Base-by-base conservation (phyloP, 331 rosid species). In the Dryas integrifolia region DNA sequence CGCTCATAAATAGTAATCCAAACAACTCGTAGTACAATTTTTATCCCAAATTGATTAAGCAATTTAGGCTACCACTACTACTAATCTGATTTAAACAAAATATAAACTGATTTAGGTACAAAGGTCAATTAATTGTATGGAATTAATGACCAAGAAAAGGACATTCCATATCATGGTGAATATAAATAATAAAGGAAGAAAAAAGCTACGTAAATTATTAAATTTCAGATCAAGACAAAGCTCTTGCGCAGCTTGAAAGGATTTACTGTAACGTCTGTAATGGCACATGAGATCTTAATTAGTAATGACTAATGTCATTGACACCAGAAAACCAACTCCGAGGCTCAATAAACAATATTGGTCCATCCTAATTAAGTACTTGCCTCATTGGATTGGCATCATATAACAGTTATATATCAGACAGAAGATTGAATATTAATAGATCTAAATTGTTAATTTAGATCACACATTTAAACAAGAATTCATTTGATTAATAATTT, bases 181-280 rank as follows among this genome's bases (percentile, higher is more conserved):
- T 45, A 14, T 41, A 41, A 26, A 56, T 48, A 46, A 56, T 48
- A 46, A 38, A 41, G 24, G 48, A 72, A 49, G 15, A 24, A 10
- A 67, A 30, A 49, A 47, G 41, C 14, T 49, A 39, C 21, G 30
- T 64, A 41, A 18, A 57, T 12, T 65, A 56, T 56, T 67, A 67
- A 49, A 52, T 56, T 24, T 79, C 52, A 40, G 71, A 69, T 60
- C 53, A 67, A 73, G 82, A 73, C 78, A 73, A 77, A 71, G 18
- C 48, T 51, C 48, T 59, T 41, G 10, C 7, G 30, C 67, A 62
- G 67, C 15, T 62, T 62, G 38, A 48, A 69, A 57, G 58, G 57
- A 49, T 65, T 30, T 74, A 15, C 16, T 53, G 53, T n/a, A 18
- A 18, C 0, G 21, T 18, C 21, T 18, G 21, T 43, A 41, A 16